Evolutionary conservation across 441 rosid species (phyloP).

Genomic region (Jatropha multifida): DNA sequence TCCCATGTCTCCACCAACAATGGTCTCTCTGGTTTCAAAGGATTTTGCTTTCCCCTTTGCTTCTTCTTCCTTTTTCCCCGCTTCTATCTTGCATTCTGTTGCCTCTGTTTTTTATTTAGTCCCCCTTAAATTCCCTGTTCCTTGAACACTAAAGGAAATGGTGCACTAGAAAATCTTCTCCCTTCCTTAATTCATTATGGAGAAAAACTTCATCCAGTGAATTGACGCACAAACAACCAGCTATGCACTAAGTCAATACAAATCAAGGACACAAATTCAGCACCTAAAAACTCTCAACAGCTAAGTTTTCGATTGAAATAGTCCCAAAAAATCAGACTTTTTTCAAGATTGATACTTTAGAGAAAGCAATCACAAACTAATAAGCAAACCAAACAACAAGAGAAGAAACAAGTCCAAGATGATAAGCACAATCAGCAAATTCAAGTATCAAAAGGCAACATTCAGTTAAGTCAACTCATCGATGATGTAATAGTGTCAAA

Average conservation of each 20-base stretch:
- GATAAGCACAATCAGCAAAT: too few species aligned
- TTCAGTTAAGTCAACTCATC: neutral
- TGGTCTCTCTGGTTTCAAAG: neutral
- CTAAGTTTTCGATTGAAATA: neutral
- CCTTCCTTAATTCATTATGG: neutral
- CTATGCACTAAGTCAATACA: neutral
- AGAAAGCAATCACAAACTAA: neutral
- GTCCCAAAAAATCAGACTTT: neutral
- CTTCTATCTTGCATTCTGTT: neutral
- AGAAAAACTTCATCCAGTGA: neutral
- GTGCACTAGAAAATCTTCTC: neutral
- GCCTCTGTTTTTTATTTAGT: neutral
- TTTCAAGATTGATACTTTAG: neutral
- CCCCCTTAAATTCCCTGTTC: neutral
- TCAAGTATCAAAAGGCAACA: too few species aligned
- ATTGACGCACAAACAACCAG: neutral
- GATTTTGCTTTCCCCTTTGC: neutral
- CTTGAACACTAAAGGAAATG: neutral
- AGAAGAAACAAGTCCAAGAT: too few species aligned
- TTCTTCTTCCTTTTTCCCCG: too few species aligned
- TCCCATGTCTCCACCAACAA: neutral
- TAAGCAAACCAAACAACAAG: neutral
- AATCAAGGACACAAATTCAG: neutral
- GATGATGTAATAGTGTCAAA: too few species aligned
- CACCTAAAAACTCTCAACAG: neutral